Evolutionary conservation across 176 grass and related monocot genomes (phyloP), one percentile per base, ranked within the genome.

Genomic region (Aegilops speltoides): DNA sequence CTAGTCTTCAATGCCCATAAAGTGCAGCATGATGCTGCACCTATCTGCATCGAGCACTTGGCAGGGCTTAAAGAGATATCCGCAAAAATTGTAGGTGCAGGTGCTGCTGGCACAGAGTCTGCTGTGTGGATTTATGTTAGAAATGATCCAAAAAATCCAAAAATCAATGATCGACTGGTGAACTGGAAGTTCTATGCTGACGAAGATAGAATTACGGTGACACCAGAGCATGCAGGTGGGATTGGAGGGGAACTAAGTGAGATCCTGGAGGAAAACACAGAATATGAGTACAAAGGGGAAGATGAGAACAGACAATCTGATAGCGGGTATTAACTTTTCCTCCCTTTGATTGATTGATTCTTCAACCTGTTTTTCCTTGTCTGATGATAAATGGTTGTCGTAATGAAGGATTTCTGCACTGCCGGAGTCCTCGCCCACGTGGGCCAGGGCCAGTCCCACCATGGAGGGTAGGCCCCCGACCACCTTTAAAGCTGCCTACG

Each of bases 61-160:
- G 31, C 25, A 80, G 26, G 38, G 36, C 66, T 86, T 8, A 73
- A 8, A 73, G 66, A 73, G 54, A n/a, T 80, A 2, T 80, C 54
- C 11, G 26, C 36, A 10, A 36, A 86, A n/a, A 73, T 86, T 63
- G 25, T 13, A 3, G 28, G 28, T 23, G 5, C 9, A 3, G 22
- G 8, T 37, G 22, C 20, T 36, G 5, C 5, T 40, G 32, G 13
- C 2, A 20, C 76, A 60, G 6, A 37, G 11, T 61, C 10, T 37
- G 6, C 17, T 1, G 37, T 78, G 31, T 0, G 32, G 19, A 4
- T 1, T 78, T 33, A 11, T 34, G 3, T 78, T 78, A 36, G 26
- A 5, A 78, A 78, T 2, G 31, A 78, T 78, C 20, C 76, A 24
- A 61, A 34, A 34, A 37, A 60, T 8, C 54, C 76, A 0, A 78